phyloP scores from a whole-genome alignment of 805 yeast species.

The Sugiyamaella smithiae region DNA sequence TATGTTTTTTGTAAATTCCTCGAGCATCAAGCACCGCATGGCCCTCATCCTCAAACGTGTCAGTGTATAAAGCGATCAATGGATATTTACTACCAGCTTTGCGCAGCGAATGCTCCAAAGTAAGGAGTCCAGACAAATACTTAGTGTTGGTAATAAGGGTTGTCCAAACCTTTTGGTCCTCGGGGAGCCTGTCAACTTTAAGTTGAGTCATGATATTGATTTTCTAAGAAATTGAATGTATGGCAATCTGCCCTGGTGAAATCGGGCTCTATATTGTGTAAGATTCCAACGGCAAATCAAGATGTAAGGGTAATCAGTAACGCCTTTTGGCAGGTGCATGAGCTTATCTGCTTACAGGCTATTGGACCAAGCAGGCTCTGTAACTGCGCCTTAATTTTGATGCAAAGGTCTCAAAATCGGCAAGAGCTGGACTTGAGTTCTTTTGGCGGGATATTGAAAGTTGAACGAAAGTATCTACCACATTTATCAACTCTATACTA shows the following conservation, averaged over 20 bases:
- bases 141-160: constrained; percentile 52
- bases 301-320: constrained; percentile 5
- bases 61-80: constrained; percentile 53
- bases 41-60: constrained; percentile 43
- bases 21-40: constrained; percentile 40
- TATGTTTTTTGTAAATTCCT: constrained; percentile 41
- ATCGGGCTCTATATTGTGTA: too few species aligned
- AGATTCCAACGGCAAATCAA: too few species aligned
- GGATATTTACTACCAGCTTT: constrained; percentile 47
- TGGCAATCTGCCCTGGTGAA: too few species aligned
- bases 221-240: background rate
- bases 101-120: constrained; percentile 48
- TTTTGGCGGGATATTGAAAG: too few species aligned
- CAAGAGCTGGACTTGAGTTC: too few species aligned
- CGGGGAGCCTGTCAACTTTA: constrained; percentile 14
- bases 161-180: constrained; percentile 46
- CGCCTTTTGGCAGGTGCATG: background rate
- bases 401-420: too few species aligned
- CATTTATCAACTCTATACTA: too few species aligned
- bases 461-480: too few species aligned
- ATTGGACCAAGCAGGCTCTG: too few species aligned
- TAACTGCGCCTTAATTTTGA: too few species aligned
- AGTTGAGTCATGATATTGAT: constrained; percentile 1
- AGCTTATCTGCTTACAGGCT: constrained; percentile 1
- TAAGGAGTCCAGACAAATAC: constrained; percentile 51